These are phyloP conservation scores for Pelargonium nanum DNA, from an alignment of 345 rosid genomes.

Conservation along the genomic window DNA sequence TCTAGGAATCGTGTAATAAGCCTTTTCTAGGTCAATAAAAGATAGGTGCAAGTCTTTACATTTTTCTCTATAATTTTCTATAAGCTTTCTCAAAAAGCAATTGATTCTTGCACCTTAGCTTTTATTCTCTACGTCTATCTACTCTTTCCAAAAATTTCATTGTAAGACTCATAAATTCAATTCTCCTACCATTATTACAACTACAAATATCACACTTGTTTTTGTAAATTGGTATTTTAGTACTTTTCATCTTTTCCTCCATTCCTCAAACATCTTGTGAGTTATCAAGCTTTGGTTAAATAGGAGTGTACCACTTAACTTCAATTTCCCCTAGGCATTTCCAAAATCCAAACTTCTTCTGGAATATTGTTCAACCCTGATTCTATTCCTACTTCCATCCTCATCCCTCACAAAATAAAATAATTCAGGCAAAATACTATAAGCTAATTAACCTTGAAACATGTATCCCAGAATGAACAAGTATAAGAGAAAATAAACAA, in stretches of 20 bases:
- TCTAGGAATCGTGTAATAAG: too few species aligned
- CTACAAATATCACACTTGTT: too few species aligned
- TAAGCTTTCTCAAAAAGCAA: not conserved
- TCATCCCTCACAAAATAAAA: too few species aligned
- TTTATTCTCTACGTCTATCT: too few species aligned
- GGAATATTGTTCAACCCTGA: not conserved
- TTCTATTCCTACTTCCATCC: not conserved
- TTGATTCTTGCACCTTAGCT: too few species aligned
- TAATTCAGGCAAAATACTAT: not conserved
- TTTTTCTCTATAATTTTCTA: too few species aligned
- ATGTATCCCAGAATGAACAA: not conserved
- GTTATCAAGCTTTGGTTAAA: not conserved
- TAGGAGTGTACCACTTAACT: not conserved
- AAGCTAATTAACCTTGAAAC: not conserved
- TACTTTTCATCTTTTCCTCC: not conserved
- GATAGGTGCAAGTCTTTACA: not conserved
- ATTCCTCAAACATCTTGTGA: not conserved
- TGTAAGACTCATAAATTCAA: not conserved
- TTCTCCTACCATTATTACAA: too few species aligned
- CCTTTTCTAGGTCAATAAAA: not conserved
- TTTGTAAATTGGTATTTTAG: too few species aligned
- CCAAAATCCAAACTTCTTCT: not conserved
- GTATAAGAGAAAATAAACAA: not conserved
- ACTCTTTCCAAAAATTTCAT: not conserved
- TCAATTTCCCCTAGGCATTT: not conserved